These are phyloP conservation scores for Ascochyta fabae DNA, from an alignment of 2,329 filamentous ascomycete genomes.

Conservation along the genomic window DNA sequence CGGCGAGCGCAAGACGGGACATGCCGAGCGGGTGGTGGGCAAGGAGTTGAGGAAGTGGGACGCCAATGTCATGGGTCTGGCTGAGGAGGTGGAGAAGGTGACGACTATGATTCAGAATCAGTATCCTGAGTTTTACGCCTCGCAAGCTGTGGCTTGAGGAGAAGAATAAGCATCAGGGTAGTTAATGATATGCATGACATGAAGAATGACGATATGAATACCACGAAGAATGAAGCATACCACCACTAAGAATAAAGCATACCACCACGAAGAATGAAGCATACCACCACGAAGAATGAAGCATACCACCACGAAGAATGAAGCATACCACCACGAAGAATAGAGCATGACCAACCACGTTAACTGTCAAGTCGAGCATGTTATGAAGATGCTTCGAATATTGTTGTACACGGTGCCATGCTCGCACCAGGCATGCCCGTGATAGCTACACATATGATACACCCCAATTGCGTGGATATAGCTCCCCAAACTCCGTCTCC, in stretches of 20 bases:
- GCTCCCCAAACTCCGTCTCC: not conserved
- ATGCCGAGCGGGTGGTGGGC: conserved; percentile 65
- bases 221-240: too few relatives aligned
- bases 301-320: too few relatives aligned
- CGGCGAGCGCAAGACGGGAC: conserved; percentile 70
- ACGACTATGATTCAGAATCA: conserved; percentile 80
- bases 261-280: too few relatives aligned
- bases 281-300: too few relatives aligned
- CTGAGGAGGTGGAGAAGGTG: conserved; percentile 88
- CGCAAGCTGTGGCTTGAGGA: conserved; percentile 46
- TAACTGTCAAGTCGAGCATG: too few relatives aligned
- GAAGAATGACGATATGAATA: too few relatives aligned
- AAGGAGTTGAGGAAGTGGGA: conserved; percentile 87
- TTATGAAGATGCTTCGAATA: not conserved
- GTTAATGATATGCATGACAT: too few relatives aligned
- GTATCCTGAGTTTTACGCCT: conserved; percentile 67
- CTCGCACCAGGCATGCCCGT: conserved; percentile 12
- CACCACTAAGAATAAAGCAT: not conserved
- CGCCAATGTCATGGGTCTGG: conserved; percentile 80
- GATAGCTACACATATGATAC: conserved; percentile 29
- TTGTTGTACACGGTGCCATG: conserved; percentile 13
- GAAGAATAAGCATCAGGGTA: too few relatives aligned
- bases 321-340: not conserved
- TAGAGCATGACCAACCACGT: not conserved
- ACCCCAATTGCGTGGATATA: not conserved